These are phyloP conservation scores for Cercospora brassicicola DNA, from an alignment of 2,329 filamentous ascomycete species.

Conservation along the genomic window DNA sequence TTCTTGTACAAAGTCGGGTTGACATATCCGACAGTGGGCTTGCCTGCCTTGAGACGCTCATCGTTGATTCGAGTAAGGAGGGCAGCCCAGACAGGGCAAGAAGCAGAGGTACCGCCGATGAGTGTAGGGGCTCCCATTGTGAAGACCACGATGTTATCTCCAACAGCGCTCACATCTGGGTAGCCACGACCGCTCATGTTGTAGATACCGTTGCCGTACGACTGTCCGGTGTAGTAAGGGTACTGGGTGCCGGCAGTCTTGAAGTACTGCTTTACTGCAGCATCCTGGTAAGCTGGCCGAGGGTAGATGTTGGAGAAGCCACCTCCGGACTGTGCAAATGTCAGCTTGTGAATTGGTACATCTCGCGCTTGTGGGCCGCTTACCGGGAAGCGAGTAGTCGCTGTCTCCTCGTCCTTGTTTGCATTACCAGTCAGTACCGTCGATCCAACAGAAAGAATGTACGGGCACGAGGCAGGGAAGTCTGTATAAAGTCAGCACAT, in stretches of 20 bases:
- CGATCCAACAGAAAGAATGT: constrained; percentile 46
- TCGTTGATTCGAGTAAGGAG: constrained; percentile 36
- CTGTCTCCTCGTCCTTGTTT: constrained; percentile 41
- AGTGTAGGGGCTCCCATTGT: constrained; percentile 25
- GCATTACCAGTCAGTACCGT: constrained; percentile 42
- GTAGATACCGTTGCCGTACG: constrained; percentile 51
- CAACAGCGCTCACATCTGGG: constrained; percentile 45
- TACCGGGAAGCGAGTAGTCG: constrained; percentile 43
- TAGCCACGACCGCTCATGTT: constrained; percentile 37
- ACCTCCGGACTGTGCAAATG: constrained; percentile 39
- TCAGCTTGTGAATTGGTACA: neutral
- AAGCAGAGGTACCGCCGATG: constrained; percentile 34
- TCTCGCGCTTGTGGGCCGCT: neutral
- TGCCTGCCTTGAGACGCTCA: constrained; percentile 31
- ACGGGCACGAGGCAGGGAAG: constrained; percentile 42
- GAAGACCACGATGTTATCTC: constrained; percentile 33
- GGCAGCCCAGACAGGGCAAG: constrained; percentile 30
- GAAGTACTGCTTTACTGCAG: constrained; percentile 43
- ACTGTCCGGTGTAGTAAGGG: constrained; percentile 46
- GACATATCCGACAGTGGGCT: constrained; percentile 35
- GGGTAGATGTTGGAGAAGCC: constrained; percentile 43
- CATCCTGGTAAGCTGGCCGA: constrained; percentile 40
- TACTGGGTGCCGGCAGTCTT: constrained; percentile 31
- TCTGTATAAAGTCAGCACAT: constrained; percentile 21
- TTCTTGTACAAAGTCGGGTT: constrained; percentile 45